These are phyloP conservation scores for Yamadazyma insecticola DNA, from an alignment of 805 yeast genomes.

Conservation along the genomic window DNA sequence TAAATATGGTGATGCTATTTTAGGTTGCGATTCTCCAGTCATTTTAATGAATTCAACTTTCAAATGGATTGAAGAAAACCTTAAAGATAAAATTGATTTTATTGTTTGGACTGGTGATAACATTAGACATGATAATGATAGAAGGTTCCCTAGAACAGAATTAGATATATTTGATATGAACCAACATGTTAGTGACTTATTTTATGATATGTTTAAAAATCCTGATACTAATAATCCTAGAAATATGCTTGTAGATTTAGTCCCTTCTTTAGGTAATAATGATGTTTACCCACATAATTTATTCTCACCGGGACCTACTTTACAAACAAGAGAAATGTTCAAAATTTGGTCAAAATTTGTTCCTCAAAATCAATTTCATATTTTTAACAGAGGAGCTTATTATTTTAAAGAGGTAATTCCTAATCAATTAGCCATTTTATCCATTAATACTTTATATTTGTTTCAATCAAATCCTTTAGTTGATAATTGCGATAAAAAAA, in stretches of 20 bases:
- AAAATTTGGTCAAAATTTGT: conserved; percentile 69
- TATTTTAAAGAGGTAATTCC: conserved; percentile 78
- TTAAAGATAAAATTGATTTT: conserved; percentile 76
- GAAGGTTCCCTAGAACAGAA: conserved; percentile 71
- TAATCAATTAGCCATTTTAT: conserved; percentile 67
- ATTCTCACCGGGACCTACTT: conserved; percentile 83
- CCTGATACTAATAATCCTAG: conserved; percentile 41
- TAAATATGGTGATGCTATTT: conserved; percentile 66
- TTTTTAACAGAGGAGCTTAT: conserved; percentile 71
- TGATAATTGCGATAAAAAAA: conserved; percentile 67
- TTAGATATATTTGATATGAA: conserved; percentile 67
- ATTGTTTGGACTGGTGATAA: conserved; percentile 92
- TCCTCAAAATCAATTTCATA: conserved; percentile 73
- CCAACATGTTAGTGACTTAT: conserved; percentile 46
- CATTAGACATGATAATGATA: conserved; percentile 78
- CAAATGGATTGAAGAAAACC: conserved; percentile 58
- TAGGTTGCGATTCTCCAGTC: conserved; percentile 77
- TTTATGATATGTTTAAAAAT: conserved; percentile 51
- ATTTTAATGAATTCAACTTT: conserved; percentile 57
- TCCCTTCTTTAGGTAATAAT: conserved; percentile 80
- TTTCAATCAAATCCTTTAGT: conserved; percentile 77
- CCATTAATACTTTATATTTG: conserved; percentile 72
- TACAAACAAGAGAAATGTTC: conserved; percentile 74
- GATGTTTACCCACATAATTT: conserved; percentile 88
- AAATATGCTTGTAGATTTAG: conserved; percentile 40